Conservation (phyloP, 164 flowering plant genomes). For the Brasenia schreberi region DNA sequence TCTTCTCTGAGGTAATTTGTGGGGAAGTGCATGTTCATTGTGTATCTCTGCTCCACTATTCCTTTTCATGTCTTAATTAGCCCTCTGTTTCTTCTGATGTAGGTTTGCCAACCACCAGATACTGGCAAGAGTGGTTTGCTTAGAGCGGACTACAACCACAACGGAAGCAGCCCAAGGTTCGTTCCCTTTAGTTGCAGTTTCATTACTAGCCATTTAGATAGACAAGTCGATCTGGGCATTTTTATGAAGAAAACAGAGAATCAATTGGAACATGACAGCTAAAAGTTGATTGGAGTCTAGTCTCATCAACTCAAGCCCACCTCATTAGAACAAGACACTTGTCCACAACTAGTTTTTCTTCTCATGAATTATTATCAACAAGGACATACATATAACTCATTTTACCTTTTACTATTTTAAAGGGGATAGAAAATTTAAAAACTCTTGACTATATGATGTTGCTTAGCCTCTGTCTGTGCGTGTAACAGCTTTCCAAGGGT, state of each 20-base stretch:
- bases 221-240: background rate
- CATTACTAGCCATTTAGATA: background rate
- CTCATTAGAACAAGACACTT: too few relatives aligned
- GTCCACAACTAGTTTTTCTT: too few relatives aligned
- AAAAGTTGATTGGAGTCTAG: too few relatives aligned
- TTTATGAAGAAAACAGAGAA: too few relatives aligned
- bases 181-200: background rate
- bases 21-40: background rate
- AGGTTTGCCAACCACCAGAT: constrained; percentile 48
- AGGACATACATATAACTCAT: too few relatives aligned
- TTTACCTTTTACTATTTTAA: too few relatives aligned
- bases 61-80: background rate
- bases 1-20: constrained; percentile 42
- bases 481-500: constrained; percentile 54
- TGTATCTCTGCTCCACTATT: background rate
- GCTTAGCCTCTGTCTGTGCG: background rate
- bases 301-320: too few relatives aligned
- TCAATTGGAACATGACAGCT: too few relatives aligned
- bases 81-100: background rate
- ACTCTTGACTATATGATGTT: background rate
- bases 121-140: constrained; percentile 53
- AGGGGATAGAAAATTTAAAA: background rate
- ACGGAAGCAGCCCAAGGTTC: constrained; percentile 23
- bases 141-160: constrained; percentile 39
- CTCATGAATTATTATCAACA: too few relatives aligned